Base-by-base conservation (phyloP, 2,329 filamentous ascomycete species). In the Westerdykella sp. region DNA sequence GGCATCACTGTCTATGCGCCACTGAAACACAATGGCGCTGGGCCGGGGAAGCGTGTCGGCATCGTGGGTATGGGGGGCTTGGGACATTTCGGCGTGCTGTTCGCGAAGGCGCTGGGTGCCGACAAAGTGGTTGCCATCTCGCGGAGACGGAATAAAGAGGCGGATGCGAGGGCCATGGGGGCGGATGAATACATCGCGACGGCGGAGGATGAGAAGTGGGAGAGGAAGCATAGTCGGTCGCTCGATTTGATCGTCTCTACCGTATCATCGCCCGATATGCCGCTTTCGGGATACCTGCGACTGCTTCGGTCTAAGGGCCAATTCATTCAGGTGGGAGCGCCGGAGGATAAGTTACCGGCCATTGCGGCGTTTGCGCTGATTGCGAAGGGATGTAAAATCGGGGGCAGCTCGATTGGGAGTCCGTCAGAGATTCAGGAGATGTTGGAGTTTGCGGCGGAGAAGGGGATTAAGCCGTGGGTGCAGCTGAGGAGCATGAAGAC, bases 1-100 rank as follows among this genome's bases (percentile, higher is more conserved):
- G 87, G 87, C 1, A 75, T 91, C 41, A 93, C 87, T 0, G 77
- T 83, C 0, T 93, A 78, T 60, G 77, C 77, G 4, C 86, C 87
- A 0, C 67, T 93, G 13, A 75, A 76, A 39, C 75, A 82, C 22
- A 80, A 85, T 30, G 79, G 78, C 1, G 75, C 79, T 28, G 85
- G 85, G 0, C 81, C 83, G 0, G 85, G 85, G 4, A 86, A 85
- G 63, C 73, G 68, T 4, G 83, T 91, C 0, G 85, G 80, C 0
- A 77, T 91, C 41, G 71, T 87, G 11, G 85, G 85, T 6, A 72
- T 90, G 11, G 85, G 85, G 6, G 85, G 85, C 0, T 67, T 89
- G 0, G 85, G 85, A 0, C 85, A 91, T 60, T 80, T 89, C 50
- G 86, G 78, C 0, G 62, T 91, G 12, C 70, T 88, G 47, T 88